Conservation (phyloP, 1,139 yeast species). For the Lodderomyces beijingensis region DNA sequence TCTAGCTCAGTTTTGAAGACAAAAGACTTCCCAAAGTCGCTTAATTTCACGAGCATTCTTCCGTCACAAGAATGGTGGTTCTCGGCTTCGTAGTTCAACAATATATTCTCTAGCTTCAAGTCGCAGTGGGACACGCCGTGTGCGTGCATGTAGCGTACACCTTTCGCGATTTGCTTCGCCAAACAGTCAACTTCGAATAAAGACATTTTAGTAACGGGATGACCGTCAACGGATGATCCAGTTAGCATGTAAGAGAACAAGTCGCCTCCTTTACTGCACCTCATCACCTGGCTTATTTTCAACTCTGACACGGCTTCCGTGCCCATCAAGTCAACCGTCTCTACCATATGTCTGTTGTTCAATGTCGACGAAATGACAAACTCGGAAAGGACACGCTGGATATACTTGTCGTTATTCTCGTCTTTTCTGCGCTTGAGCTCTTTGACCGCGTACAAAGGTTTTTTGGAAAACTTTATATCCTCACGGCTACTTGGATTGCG, state of each 20-base stretch:
- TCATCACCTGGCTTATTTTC: conserved; percentile 75
- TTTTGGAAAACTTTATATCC: background rate
- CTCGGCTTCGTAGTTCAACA: conserved; percentile 25
- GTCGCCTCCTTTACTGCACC: conserved; percentile 73
- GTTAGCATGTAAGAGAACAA: conserved; percentile 39
- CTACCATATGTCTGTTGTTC: conserved; percentile 64
- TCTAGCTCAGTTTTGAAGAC: conserved; percentile 72
- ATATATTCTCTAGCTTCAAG: conserved; percentile 62
- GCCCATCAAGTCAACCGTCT: conserved; percentile 68
- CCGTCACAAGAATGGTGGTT: conserved; percentile 13
- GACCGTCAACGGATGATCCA: conserved; percentile 13
- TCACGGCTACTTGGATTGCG: conserved; percentile 10
- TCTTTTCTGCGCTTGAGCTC: conserved; percentile 44
- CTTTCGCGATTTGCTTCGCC: conserved; percentile 62
- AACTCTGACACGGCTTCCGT: conserved; percentile 16
- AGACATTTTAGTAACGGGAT: conserved; percentile 18
- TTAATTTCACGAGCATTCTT: conserved; percentile 49
- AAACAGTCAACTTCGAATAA: conserved; percentile 66
- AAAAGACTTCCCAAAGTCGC: conserved; percentile 75
- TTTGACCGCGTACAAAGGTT: conserved; percentile 61
- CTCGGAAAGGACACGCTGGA: conserved; percentile 70
- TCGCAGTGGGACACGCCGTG: conserved; percentile 80
- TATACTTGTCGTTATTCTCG: conserved; percentile 56
- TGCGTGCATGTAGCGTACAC: conserved; percentile 62
- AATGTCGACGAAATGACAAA: conserved; percentile 70